These are phyloP conservation scores for Entomophthora muscae DNA, from an alignment of 371 early-diverging fungal genomes.

Conservation along the genomic window DNA sequence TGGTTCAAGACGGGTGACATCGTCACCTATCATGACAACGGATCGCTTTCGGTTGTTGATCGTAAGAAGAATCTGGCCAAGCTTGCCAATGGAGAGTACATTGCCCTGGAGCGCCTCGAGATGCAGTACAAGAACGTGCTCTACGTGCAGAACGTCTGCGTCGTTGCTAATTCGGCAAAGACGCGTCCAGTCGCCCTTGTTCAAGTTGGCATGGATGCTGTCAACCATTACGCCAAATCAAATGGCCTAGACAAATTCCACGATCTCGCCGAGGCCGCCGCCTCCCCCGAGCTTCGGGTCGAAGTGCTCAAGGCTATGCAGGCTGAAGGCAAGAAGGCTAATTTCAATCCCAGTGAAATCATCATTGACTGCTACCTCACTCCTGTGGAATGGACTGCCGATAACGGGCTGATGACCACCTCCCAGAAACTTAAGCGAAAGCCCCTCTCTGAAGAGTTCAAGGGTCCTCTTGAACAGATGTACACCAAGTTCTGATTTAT, in stretches of 20 bases:
- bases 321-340: constrained; percentile 29
- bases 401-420: constrained; percentile 74
- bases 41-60: constrained; percentile 59
- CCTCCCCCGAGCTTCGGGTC: constrained; percentile 20
- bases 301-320: constrained; percentile 23
- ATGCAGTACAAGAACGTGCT: constrained; percentile 64
- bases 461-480: constrained; percentile 25
- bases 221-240: constrained; percentile 18
- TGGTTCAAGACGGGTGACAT: constrained; percentile 96
- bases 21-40: constrained; percentile 56
- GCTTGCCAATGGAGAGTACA: constrained; percentile 87
- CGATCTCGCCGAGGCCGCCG: constrained; percentile 25
- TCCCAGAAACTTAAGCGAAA: constrained; percentile 85
- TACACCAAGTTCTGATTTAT: constrained; percentile 2
- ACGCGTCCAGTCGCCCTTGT: constrained; percentile 39
- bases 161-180: constrained; percentile 62
- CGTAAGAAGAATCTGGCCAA: constrained; percentile 84
- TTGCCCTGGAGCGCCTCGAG: constrained; percentile 94
- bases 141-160: constrained; percentile 65
- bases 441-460: constrained; percentile 43
- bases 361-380: constrained; percentile 46
- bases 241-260: constrained; percentile 8
- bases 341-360: constrained; percentile 52
- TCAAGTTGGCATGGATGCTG: constrained; percentile 18
- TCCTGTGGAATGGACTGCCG: constrained; percentile 72